Base-by-base conservation (phyloP, 2,329 filamentous ascomycete genomes). In the Botrytis squamosa region DNA sequence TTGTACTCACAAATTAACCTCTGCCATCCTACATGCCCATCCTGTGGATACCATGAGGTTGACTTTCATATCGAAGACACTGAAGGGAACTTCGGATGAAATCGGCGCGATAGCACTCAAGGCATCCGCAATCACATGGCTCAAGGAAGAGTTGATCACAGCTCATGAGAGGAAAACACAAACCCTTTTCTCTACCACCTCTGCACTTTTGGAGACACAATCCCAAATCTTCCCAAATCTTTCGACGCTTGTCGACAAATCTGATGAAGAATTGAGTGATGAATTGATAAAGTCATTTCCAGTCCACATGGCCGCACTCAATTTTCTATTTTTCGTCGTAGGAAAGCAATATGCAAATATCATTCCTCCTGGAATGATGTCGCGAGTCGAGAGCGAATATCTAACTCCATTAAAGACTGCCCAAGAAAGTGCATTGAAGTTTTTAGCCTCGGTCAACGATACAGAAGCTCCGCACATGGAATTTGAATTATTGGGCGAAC, bases 71-170 rank as follows among this genome's bases (percentile, higher is more conserved):
- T 87, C 89, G 70, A 90, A 92, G 78, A 84, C 91, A 20, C 82
- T 92, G 20, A 89, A 91, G 81, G 89, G 91, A 79, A 91, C 89
- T 83, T 86, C 88, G 33, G 46, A 71, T 49, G 44, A 64, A 33
- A 60, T 62, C 22, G 22, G 40, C 77, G 91, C 89, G 77, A 85
- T 88, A 3, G 85, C 86, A 0, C 83, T 92, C 55, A 90, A 90
- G 79, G 89, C 88, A 14, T 89, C 88, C 60, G 89, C 89, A 0
- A 85, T 91, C 7, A 85, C 85, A 6, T 92, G 90, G 90, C 81
- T 91, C 49, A 86, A 88, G 71, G 89, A 91, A 77, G 90, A 91
- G 79, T 82, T 91, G 25, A 84, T 90, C 14, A 80, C 84, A 29
- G 77, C 76, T 3, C 79, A 79, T 55, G 75, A 78, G 44, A 76